Conservation (phyloP, 768 basidiomycete genomes). For the Kwoniella shandongensis region DNA sequence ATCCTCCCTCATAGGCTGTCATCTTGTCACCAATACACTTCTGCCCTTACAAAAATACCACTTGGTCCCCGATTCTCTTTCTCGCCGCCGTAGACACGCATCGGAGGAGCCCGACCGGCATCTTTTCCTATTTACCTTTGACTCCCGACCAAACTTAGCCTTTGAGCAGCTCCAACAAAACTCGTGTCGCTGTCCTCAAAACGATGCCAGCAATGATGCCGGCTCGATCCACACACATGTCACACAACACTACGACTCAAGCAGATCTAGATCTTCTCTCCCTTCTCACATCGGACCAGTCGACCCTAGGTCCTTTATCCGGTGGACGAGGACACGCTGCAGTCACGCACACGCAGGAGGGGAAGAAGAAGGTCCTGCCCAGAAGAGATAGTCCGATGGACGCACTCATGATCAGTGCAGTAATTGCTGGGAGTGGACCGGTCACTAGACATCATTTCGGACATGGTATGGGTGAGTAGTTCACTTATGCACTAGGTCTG, state of each 20-base stretch:
- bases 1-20: too few species aligned
- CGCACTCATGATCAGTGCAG: constrained; percentile 48
- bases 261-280: constrained; percentile 68
- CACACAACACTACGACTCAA: constrained; percentile 32
- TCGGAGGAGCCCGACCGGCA: too few species aligned
- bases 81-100: too few species aligned
- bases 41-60: too few species aligned
- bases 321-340: neutral
- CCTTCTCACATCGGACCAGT: constrained; percentile 62
- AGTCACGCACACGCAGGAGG: neutral
- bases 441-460: constrained; percentile 50
- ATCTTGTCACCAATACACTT: too few species aligned
- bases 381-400: constrained; percentile 47
- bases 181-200: too few species aligned
- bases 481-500: neutral
- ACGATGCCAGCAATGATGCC: too few species aligned
- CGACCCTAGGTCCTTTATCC: constrained; percentile 46
- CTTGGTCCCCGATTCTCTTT: too few species aligned
- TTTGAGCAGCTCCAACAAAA: too few species aligned
- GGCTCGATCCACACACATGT: constrained; percentile 3
- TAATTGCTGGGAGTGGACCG: constrained; percentile 49
- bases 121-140: too few species aligned
- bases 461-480: constrained; percentile 41
- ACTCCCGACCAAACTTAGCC: too few species aligned
- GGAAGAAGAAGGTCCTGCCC: constrained; percentile 27